These are phyloP conservation scores for Avena sativa DNA, from an alignment of 176 grass and related monocot genomes.

Conservation along the genomic window DNA sequence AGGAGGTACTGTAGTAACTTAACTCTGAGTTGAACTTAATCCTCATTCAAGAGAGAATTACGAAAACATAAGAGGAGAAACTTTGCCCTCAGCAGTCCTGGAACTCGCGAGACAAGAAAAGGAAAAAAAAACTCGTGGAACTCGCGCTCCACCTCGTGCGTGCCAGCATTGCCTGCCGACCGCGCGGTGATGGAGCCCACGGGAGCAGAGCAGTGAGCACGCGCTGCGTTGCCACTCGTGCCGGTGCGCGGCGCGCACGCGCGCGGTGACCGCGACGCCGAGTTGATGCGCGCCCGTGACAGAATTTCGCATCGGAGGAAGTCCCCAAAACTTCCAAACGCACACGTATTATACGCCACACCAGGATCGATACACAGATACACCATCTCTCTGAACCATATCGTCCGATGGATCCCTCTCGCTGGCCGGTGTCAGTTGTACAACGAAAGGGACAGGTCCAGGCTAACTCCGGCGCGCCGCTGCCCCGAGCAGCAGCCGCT, in stretches of 20 bases:
- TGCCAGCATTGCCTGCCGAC: not conserved
- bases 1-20: no score
- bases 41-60: no score
- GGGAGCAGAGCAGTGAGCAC: not conserved
- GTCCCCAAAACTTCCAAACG: not conserved
- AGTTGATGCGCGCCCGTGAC: not conserved
- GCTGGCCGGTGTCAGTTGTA: not conserved
- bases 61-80: not conserved
- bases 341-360: not conserved
- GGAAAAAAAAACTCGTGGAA: not conserved
- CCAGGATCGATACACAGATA: not conserved
- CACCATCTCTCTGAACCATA: not conserved
- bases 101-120: not conserved
- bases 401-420: not conserved
- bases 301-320: not conserved
- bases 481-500: constrained; percentile 14
- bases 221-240: not conserved
- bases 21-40: no score
- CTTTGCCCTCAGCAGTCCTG: not conserved
- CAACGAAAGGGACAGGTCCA: constrained; percentile 55
- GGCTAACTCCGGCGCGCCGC: constrained; percentile 1
- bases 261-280: not conserved
- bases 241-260: constrained; percentile 28
- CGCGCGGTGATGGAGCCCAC: not conserved
- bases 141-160: not conserved